Base-by-base conservation (phyloP, 345 rosid species). In the Rhizophora apiculata region DNA sequence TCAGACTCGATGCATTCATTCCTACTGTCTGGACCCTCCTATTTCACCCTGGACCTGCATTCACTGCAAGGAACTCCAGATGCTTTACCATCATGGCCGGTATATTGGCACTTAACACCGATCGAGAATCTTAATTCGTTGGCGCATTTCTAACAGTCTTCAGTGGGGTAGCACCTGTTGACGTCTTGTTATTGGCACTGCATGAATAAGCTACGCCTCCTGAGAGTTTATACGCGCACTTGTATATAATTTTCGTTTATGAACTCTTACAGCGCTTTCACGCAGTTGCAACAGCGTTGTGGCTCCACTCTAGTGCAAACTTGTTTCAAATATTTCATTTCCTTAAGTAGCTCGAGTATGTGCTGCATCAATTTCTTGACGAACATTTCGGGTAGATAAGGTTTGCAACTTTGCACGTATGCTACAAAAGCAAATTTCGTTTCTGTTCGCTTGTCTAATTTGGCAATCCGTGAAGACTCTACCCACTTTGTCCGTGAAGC, bases 21-120 rank as follows among this genome's bases (percentile, higher is more conserved):
- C 84, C 26, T 88, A 92, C 79, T 92, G 96, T 68, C 82, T 95
- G 67, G 97, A 95, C 75, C 96, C 97, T 70, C 86, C 82, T 37
- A 43, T 89, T 69, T 63, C 81, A 49, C 96, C 97, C 53, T 95
- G 99, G 97, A 88, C 87, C 8, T 95, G 97, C 82, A 73, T 62
- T 63, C 96, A 85, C 67, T 95, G 97, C 88, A 87, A 46, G 76
- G 96, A 87, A 75, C 88, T 90, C 22, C 89, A 77, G 66, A 82
- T 68, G 85, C 85, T 85, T 52, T 83, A 82, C 81, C 83, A 75
- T 15, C 74, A 66, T 3, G 57, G 29, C 61, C 63, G 67, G 53
- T 73, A 9, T 19, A 29, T 65, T 10, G 19, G 49, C 18, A 1
- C 5, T 31, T 65, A 19, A 51, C 39, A 65, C 68, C 10, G 19